Evolutionary conservation across 306 rosid genomes (phyloP).

Genomic region (Sesbania bispinosa): DNA sequence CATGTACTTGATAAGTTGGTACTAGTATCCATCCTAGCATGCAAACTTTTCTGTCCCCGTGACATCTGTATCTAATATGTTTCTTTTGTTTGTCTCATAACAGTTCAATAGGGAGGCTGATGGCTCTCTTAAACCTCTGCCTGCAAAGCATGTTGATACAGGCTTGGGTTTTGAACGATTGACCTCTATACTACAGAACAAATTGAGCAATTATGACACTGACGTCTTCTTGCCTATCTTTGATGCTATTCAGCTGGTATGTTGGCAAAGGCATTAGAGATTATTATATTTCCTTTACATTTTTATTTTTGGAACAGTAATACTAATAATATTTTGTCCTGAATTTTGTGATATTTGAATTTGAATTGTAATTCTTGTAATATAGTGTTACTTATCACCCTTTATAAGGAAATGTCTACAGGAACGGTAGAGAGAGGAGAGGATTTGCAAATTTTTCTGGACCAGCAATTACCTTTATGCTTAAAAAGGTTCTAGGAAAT

Average conservation of each 20-base stretch:
- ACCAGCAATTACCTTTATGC: background rate
- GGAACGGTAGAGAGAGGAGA: background rate
- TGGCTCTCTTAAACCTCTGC: slow-evolving; percentile 77
- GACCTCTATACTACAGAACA: slow-evolving; percentile 83
- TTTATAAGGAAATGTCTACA: background rate
- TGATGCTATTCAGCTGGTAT: slow-evolving; percentile 80
- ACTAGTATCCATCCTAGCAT: slow-evolving; percentile 5
- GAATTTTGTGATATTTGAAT: slow-evolving; percentile 14
- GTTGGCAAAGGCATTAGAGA: slow-evolving; percentile 55
- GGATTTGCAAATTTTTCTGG: background rate
- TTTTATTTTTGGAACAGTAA: background rate
- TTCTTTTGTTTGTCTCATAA: slow-evolving; percentile 13
- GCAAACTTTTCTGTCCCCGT: background rate
- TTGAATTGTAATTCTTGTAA: background rate
- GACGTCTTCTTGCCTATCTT: slow-evolving; percentile 93
- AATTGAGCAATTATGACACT: slow-evolving; percentile 95
- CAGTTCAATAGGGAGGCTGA: slow-evolving; percentile 94
- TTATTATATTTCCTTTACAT: background rate
- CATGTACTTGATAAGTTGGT: background rate
- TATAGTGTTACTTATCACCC: background rate
- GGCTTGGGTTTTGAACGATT: slow-evolving; percentile 95
- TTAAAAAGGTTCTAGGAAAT: background rate
- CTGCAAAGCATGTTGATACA: slow-evolving; percentile 97
- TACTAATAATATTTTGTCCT: background rate
- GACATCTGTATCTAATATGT: background rate